phyloP scores from a whole-genome alignment of 371 early-diverging fungal genomes.

The Syncephalastrum contaminatum region DNA sequence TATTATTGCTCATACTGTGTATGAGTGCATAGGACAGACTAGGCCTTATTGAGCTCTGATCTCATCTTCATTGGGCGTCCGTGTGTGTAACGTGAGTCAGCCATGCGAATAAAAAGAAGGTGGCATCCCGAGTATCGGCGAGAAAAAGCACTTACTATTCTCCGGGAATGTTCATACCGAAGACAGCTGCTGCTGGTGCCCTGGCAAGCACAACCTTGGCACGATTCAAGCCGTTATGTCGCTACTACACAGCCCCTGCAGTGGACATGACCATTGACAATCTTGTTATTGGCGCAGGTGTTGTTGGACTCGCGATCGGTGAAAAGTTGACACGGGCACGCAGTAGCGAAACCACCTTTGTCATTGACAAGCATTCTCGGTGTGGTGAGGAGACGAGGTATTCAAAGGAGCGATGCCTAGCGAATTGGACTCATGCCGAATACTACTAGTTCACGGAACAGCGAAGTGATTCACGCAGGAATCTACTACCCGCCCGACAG shows the following conservation, averaged over 20 bases:
- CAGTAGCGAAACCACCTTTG: conserved; percentile 47
- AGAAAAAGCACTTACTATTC: no score
- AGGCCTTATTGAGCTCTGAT: no score
- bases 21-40: no score
- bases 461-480: conserved; percentile 92
- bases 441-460: conserved; percentile 79
- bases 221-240: no score
- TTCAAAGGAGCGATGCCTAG: not conserved
- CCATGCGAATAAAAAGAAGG: no score
- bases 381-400: conserved; percentile 75
- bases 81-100: no score
- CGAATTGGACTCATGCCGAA: not conserved
- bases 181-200: no score
- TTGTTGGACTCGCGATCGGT: conserved; percentile 76
- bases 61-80: no score
- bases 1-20: no score
- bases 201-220: no score
- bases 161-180: no score
- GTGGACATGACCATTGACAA: conserved; percentile 61
- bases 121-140: no score
- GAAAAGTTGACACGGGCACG: conserved; percentile 54
- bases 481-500: conserved; percentile 81
- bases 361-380: conserved; percentile 66
- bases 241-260: conserved; percentile 10
- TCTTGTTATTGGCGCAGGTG: conserved; percentile 80